Evolutionary conservation across 129 eudicot genomes (phyloP).

Genomic region (Heracleum sosnowskyi): DNA sequence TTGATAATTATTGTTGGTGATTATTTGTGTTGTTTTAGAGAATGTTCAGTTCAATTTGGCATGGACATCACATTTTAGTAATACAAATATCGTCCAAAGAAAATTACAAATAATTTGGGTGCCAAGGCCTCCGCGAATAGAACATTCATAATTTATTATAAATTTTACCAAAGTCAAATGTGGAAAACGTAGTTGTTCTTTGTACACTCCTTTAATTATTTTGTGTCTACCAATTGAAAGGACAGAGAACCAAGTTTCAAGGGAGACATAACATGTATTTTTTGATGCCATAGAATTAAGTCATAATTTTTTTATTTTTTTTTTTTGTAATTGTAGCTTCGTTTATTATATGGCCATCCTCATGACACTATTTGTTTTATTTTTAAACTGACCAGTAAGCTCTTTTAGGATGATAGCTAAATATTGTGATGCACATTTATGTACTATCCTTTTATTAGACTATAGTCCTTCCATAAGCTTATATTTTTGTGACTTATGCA

Average conservation of each 20-base stretch:
- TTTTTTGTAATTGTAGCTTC: background rate
- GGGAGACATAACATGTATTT: background rate
- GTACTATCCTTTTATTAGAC: background rate
- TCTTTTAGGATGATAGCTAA: background rate
- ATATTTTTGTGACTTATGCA: slow-evolving; percentile 12
- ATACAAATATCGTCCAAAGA: background rate
- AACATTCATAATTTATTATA: background rate
- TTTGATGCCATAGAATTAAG: background rate
- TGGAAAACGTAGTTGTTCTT: background rate
- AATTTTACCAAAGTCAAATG: no score
- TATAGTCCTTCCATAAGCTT: background rate
- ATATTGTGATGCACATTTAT: no score
- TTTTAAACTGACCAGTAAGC: background rate
- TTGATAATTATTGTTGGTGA: background rate
- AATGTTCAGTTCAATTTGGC: background rate
- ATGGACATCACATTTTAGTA: background rate
- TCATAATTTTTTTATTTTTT: no score
- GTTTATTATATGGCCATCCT: background rate
- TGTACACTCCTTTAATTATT: background rate
- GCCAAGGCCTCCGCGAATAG: background rate
- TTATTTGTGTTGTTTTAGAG: background rate
- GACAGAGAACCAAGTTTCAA: background rate
- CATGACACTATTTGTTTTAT: background rate
- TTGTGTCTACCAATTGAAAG: background rate
- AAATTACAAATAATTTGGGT: background rate